Percentiles rank a stretch among this genome's conserved stretches.
These are phyloP conservation scores for Calcarisporium arbuscula DNA, from an alignment of 2,329 filamentous ascomycete species.

Conservation along the genomic window DNA sequence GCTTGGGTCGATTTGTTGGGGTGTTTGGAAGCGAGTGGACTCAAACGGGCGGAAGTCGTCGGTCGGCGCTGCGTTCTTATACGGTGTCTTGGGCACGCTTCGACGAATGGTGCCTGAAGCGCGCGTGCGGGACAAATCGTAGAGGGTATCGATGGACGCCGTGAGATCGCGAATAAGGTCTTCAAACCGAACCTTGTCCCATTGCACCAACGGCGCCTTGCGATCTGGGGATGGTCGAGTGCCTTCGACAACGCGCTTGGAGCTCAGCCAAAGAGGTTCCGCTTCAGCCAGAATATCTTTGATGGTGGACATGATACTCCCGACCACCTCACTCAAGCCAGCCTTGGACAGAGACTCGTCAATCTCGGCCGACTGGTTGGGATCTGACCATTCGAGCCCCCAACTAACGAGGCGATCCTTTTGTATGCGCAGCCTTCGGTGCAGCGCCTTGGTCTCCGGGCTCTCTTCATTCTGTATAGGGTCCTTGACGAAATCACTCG, in stretches of 20 bases:
- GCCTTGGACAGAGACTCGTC: constrained; percentile 65
- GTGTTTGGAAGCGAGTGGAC: constrained; percentile 55
- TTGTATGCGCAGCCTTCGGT: constrained; percentile 73
- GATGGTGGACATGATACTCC: constrained; percentile 73
- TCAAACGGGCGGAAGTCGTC: constrained; percentile 46
- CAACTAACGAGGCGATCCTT: constrained; percentile 73
- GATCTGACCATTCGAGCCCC: constrained; percentile 77
- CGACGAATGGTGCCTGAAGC: constrained; percentile 34
- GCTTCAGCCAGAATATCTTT: constrained; percentile 74
- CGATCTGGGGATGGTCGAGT: constrained; percentile 40
- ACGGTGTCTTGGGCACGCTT: constrained; percentile 22
- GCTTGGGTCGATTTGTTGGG: constrained; percentile 51
- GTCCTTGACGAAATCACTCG: constrained; percentile 65
- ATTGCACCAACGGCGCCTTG: constrained; percentile 52
- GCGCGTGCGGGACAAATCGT: constrained; percentile 65
- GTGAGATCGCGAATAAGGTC: constrained; percentile 70
- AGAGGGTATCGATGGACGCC: constrained; percentile 71
- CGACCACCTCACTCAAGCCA: constrained; percentile 69
- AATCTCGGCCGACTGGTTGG: constrained; percentile 62
- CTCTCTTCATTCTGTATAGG: constrained; percentile 56
- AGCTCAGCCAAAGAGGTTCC: constrained; percentile 63
- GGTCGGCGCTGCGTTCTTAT: constrained; percentile 23
- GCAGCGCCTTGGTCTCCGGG: constrained; percentile 64
- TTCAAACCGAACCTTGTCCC: constrained; percentile 68
- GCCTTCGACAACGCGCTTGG: constrained; percentile 37